These are phyloP conservation scores for Penicillium sp. DNA, from an alignment of 2,329 filamentous ascomycete species.

Conservation along the genomic window DNA sequence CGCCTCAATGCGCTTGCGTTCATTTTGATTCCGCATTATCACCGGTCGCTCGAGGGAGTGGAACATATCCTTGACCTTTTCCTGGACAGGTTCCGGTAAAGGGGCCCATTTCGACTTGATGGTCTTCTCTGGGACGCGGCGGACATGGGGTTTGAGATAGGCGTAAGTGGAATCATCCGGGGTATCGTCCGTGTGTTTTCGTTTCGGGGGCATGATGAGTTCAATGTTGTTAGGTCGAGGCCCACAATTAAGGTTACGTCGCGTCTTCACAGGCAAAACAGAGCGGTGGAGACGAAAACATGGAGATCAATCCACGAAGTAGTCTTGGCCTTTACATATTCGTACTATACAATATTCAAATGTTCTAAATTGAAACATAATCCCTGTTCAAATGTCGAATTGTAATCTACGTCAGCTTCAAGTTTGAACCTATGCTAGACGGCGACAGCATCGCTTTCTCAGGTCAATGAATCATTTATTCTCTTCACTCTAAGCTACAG, in stretches of 20 bases:
- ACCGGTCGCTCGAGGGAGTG: conserved; percentile 43
- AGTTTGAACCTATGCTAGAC: too few relatives aligned
- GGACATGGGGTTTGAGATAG: conserved; percentile 41
- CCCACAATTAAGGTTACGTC: conserved; percentile 2
- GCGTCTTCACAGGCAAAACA: conserved; percentile 22
- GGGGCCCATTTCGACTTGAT: conserved; percentile 49
- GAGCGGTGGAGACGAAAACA: conserved; percentile 9
- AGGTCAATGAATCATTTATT: background rate
- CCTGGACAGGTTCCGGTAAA: conserved; percentile 43
- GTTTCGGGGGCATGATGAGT: conserved; percentile 26
- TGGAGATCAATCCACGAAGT: background rate
- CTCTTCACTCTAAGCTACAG: background rate
- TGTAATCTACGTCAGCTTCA: too few relatives aligned
- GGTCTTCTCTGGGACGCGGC: conserved; percentile 42
- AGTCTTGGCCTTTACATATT: background rate
- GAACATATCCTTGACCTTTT: conserved; percentile 44
- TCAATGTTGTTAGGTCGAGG: conserved; percentile 1
- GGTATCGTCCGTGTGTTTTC: conserved; percentile 29
- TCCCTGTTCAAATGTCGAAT: background rate
- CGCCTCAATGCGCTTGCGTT: conserved; percentile 43
- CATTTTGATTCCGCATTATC: conserved; percentile 43
- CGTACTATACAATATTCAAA: too few relatives aligned
- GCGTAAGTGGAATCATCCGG: conserved; percentile 32
- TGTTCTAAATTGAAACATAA: too few relatives aligned
- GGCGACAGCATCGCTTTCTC: background rate